Conservation (phyloP, 2,329 filamentous ascomycete genomes). For the Byssoonygena ceratinophila region DNA sequence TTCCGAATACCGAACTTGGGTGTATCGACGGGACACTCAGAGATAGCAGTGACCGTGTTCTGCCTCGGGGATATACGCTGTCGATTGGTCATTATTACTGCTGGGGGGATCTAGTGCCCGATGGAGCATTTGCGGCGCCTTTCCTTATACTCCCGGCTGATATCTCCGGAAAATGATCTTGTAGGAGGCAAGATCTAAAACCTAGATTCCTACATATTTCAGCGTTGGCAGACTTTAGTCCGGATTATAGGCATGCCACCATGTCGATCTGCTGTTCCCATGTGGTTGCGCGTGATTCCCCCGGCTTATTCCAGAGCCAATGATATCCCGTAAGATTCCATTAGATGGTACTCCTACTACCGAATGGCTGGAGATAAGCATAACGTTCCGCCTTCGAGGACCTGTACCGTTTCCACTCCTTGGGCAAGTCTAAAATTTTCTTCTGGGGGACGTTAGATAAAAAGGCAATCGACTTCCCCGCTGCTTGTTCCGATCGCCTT, state of each 20-base stretch:
- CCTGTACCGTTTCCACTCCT: not conserved
- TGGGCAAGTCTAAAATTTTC: not conserved
- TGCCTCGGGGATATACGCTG: not conserved
- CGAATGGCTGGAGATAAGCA: not conserved
- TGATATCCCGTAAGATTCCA: not conserved
- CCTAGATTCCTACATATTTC: not conserved
- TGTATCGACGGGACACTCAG: not conserved
- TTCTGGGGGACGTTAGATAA: not conserved
- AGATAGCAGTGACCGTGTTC: not conserved
- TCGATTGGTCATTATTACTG: not conserved
- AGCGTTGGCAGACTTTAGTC: not conserved
- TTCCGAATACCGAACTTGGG: not conserved
- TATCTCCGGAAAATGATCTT: not conserved
- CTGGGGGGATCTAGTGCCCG: not conserved
- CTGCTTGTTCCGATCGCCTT: not conserved
- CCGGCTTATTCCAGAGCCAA: not conserved
- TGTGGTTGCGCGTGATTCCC: not conserved
- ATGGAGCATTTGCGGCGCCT: not conserved
- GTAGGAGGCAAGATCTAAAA: not conserved
- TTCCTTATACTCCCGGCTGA: not conserved
- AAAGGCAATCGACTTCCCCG: slow-evolving; percentile 5
- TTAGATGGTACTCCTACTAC: not conserved
- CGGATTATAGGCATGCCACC: not conserved
- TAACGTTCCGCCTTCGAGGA: not conserved
- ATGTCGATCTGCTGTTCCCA: not conserved